Percentiles rank a stretch among this genome's conserved stretches.
phyloP scores from a whole-genome alignment of 2,329 filamentous ascomycete genomes.

The Periconia digitata region DNA sequence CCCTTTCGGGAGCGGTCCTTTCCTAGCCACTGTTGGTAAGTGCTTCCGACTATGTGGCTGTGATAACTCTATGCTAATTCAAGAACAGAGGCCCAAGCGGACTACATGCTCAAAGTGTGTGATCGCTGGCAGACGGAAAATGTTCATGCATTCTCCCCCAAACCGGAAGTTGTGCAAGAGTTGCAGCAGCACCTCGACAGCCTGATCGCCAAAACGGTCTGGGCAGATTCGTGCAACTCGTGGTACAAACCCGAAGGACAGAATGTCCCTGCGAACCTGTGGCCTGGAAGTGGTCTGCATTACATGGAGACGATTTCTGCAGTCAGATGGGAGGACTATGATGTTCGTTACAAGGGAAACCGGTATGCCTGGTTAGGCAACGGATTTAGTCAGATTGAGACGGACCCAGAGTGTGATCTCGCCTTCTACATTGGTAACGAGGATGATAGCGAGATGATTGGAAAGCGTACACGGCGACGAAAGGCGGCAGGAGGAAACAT shows the following conservation, averaged over 20 bases:
- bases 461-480: neutral
- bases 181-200: constrained; percentile 24
- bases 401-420: neutral
- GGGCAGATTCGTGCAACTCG: neutral
- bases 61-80: neutral
- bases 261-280: neutral
- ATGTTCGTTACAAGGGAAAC: neutral
- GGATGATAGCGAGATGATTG: constrained; percentile 1
- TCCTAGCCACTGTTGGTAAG: neutral
- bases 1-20: neutral
- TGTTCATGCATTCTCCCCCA: constrained; percentile 1
- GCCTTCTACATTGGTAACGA: constrained; percentile 4
- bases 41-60: neutral
- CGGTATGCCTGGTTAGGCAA: constrained; percentile 4
- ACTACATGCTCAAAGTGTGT: constrained; percentile 1
- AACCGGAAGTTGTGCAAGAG: neutral
- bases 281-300: constrained; percentile 4
- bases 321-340: constrained; percentile 1
- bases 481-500: neutral
- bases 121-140: constrained; percentile 2
- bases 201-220: constrained; percentile 1
- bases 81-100: neutral
- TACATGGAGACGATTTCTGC: neutral
- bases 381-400: neutral
- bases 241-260: constrained; percentile 1